Conservation (phyloP, 371 early-diverging fungal genomes). For the Lichtheimia ramosa region DNA sequence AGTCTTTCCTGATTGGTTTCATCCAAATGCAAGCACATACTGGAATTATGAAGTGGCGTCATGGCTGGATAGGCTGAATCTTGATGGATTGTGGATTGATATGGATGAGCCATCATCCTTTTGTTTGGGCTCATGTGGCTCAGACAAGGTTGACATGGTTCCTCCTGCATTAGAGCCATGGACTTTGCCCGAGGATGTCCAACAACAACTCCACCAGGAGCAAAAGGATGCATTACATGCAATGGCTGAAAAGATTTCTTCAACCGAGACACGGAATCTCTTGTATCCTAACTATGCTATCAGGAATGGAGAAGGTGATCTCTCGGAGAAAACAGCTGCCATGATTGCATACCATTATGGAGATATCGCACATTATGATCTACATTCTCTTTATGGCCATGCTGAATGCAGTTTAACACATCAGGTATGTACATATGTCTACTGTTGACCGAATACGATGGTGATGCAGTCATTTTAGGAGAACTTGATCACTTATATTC, state of each 20-base stretch:
- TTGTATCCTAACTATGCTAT: conserved; percentile 39
- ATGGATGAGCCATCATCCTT: conserved; percentile 75
- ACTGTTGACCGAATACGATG: background rate
- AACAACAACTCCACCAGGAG: conserved; percentile 17
- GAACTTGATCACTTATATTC: background rate
- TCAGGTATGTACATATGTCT: conserved; percentile 22
- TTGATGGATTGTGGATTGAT: conserved; percentile 63
- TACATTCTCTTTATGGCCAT: conserved; percentile 70
- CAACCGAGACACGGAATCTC: conserved; percentile 27
- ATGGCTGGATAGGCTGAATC: conserved; percentile 8
- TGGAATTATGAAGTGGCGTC: conserved; percentile 16
- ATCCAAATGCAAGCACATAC: conserved; percentile 11
- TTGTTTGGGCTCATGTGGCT: conserved; percentile 22
- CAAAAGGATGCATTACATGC: conserved; percentile 19
- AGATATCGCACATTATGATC: conserved; percentile 55
- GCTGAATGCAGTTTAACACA: conserved; percentile 55
- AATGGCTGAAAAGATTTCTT: conserved; percentile 20
- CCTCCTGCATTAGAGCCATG: conserved; percentile 25
- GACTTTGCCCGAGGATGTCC: conserved; percentile 24
- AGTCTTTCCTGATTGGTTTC: conserved; percentile 25
- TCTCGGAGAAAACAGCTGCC: conserved; percentile 57
- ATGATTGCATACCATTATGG: conserved; percentile 58
- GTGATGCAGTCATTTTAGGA: background rate
- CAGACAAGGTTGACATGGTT: conserved; percentile 15
- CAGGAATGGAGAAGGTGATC: conserved; percentile 32